Conservation (phyloP, 1,139 yeast species). For the Suhomyces bolitotheri region DNA sequence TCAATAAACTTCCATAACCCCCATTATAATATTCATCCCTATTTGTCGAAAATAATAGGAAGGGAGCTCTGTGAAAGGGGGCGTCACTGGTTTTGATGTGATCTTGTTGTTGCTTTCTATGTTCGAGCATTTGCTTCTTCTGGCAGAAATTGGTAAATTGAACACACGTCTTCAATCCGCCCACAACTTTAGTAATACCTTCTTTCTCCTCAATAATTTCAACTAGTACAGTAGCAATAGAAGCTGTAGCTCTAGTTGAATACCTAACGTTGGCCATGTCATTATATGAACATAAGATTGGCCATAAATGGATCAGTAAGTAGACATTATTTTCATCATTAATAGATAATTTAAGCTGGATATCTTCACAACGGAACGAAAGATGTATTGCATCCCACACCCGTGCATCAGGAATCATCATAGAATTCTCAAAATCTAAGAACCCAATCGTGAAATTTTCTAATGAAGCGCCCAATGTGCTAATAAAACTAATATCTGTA, state of each 20-base stretch:
- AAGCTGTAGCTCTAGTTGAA: conserved; percentile 53
- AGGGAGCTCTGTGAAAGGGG: conserved; percentile 78
- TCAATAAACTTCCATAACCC: conserved; percentile 53
- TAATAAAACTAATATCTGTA: conserved; percentile 51
- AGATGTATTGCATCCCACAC: conserved; percentile 72
- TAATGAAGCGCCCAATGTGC: conserved; percentile 45
- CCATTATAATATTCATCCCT: conserved; percentile 48
- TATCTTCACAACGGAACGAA: conserved; percentile 44
- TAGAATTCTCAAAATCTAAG: conserved; percentile 71
- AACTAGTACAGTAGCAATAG: conserved; percentile 47
- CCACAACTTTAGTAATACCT: conserved; percentile 23
- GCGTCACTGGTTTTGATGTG: conserved; percentile 76
- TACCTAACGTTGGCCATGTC: conserved; percentile 73
- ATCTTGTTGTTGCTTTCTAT: conserved; percentile 55
- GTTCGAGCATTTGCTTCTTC: conserved; percentile 48
- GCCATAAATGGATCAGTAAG: conserved; percentile 29
- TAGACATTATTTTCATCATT: conserved; percentile 17
- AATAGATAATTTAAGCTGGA: conserved; percentile 28
- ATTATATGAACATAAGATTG: conserved; percentile 51
- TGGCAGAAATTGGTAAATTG: conserved; percentile 61
- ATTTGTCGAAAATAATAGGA: conserved; percentile 54
- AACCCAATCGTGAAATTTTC: conserved; percentile 61
- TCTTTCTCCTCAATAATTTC: conserved; percentile 26
- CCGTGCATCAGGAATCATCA: conserved; percentile 55
- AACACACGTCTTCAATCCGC: conserved; percentile 53